phyloP scores from a whole-genome alignment of 805 yeast species.

The Wickerhamomyces alni region DNA sequence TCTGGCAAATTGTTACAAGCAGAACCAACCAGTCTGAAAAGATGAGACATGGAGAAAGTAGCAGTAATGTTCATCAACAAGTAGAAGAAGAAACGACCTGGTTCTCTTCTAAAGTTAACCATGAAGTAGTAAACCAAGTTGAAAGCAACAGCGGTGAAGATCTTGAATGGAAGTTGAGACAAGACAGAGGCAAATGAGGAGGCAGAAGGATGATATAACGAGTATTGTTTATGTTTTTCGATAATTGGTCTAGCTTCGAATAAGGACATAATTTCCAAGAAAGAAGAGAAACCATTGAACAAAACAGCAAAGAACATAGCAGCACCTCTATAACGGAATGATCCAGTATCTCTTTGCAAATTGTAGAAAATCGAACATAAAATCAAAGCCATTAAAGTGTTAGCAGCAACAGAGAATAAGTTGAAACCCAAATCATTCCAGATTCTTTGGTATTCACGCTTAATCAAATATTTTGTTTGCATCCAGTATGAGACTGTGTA shows the following conservation, averaged over 20 bases:
- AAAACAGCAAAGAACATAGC: slow-evolving; percentile 62
- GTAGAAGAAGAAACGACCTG: slow-evolving; percentile 53
- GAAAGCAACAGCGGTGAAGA: slow-evolving; percentile 38
- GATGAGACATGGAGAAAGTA: slow-evolving; percentile 50
- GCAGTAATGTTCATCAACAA: slow-evolving; percentile 35
- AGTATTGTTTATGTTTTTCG: slow-evolving; percentile 52
- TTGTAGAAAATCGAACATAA: slow-evolving; percentile 56
- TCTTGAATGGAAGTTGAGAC: slow-evolving; percentile 51
- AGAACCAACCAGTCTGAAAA: slow-evolving; percentile 51
- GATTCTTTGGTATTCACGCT: slow-evolving; percentile 43
- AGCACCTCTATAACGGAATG: slow-evolving; percentile 53
- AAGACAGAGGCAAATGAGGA: slow-evolving; percentile 58
- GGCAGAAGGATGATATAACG: slow-evolving; percentile 56
- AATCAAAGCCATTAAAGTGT: slow-evolving; percentile 47
- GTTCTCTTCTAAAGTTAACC: slow-evolving; percentile 43
- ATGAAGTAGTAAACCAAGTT: slow-evolving; percentile 47
- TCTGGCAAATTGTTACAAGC: slow-evolving; percentile 39
- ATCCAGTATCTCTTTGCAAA: slow-evolving; percentile 33
- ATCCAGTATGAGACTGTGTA: slow-evolving; percentile 44
- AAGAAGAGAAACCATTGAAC: slow-evolving; percentile 56
- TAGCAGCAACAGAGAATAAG: slow-evolving; percentile 36
- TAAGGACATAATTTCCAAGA: slow-evolving; percentile 42
- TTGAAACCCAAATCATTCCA: slow-evolving; percentile 43
- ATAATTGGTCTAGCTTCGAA: slow-evolving; percentile 41
- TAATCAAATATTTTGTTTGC: slow-evolving; percentile 43